Base-by-base conservation (phyloP, 768 basidiomycete species). In the Suillus brevipes region DNA sequence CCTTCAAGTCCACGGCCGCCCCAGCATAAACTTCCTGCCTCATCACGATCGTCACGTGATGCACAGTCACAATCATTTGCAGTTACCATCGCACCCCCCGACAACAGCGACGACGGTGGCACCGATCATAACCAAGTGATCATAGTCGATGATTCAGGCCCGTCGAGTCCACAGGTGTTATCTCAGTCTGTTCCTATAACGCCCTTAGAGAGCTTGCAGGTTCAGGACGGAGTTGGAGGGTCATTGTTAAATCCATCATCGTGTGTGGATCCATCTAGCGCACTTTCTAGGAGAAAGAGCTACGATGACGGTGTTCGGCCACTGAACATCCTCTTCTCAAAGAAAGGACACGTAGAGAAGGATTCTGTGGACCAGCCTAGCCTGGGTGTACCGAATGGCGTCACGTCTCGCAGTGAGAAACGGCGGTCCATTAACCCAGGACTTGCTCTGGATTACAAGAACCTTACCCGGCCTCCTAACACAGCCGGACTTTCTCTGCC, bases 361-460 rank as follows among this genome's bases (percentile, higher is more conserved):
- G 65, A 65, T n/a, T 1, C 38, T 16, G 3, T 25, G 12, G 67
- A 72, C 25, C 64, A 64, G 23, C 23, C 42, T 45, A 71, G 67
- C 25, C 71, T 78, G 55, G 65, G 69, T 59, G 70, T 78, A 59
- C 68, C 81, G 50, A 57, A 73, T 65, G 63, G 66, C 20, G 66
- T 66, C 8, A 77, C 77, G 0, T 74, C 75, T 6, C 79, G 83
- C 42, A 75, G 79, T 0, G 84, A 83, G 31, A 82, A 80, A 53
- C 77, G 87, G 14, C 77, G 82, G 25, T 87, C 87, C 5, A 87
- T 87, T 66, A 87, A 85, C 63, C 87, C 87, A 1, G 80, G 73
- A 5, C 72, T 82, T 52, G 71, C 79, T 8, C 76, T 85, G 65
- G 79, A 74, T 25, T 63, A 65, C 42, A 68, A 68, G 16, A 64